Conservation (phyloP, 371 early-diverging fungal genomes). For the Catenaria anguillulae region DNA sequence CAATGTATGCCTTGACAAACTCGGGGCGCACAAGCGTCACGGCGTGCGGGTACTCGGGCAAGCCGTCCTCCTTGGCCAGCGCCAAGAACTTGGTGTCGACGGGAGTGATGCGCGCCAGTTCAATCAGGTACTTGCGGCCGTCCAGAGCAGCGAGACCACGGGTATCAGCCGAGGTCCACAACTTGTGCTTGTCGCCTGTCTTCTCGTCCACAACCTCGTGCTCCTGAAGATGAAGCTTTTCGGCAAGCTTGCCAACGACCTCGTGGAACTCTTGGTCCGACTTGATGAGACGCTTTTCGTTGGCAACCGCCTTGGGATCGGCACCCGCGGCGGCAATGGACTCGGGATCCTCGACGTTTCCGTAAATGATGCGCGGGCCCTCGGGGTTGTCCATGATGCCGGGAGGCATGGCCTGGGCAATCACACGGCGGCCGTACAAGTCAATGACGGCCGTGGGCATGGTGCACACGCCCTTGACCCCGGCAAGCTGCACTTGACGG, state of each 20-base stretch:
- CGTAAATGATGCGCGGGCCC: conserved; percentile 6
- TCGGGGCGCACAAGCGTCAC: conserved; percentile 2
- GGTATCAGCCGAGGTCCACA: conserved; percentile 5
- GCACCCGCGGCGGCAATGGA: background rate
- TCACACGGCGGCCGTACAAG: conserved; percentile 5
- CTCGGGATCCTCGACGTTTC: conserved; percentile 5
- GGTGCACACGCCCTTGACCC: conserved; percentile 1
- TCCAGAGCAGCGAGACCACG: conserved; percentile 6
- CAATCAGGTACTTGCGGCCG: conserved; percentile 7
- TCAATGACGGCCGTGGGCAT: conserved; percentile 4
- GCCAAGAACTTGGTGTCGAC: conserved; percentile 1
- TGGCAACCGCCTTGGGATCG: background rate
- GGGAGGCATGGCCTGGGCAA: conserved; percentile 4
- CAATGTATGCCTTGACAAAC: background rate
- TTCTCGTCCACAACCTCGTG: conserved; percentile 7
- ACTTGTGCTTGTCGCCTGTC: background rate
- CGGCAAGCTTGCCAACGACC: conserved; percentile 2
- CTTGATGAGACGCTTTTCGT: background rate
- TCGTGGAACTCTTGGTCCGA: conserved; percentile 2
- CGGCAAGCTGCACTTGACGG: background rate
- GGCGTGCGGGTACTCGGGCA: conserved; percentile 6
- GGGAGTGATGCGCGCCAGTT: conserved; percentile 4
- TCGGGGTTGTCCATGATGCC: conserved; percentile 3
- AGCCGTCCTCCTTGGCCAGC: background rate
- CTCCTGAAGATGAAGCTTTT: conserved; percentile 4